Evolutionary conservation across 179 eudicot genomes (phyloP).

Genomic region (Beta corolliflora): DNA sequence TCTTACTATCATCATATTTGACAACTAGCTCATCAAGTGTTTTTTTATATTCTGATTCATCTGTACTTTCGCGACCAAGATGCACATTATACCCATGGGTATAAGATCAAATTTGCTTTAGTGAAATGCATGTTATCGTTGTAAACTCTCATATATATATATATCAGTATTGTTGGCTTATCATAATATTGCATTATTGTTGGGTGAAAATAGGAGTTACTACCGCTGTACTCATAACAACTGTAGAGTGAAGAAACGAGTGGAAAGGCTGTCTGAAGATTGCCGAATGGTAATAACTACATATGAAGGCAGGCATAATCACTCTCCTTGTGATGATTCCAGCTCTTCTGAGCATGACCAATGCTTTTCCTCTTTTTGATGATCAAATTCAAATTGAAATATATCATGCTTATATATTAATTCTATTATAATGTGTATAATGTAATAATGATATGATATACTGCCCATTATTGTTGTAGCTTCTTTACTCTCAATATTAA

Average conservation of each 20-base stretch:
- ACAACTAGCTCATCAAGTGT: too few relatives aligned
- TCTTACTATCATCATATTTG: too few relatives aligned
- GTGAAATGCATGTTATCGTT: too few relatives aligned
- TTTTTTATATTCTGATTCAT: too few relatives aligned
- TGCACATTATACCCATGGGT: too few relatives aligned
- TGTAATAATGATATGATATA: background rate
- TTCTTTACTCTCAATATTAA: background rate
- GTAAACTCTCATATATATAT: too few relatives aligned
- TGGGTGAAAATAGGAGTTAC: conserved; percentile 35
- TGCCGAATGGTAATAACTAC: conserved; percentile 52
- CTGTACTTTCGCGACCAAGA: too few relatives aligned
- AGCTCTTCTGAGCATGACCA: conserved; percentile 38
- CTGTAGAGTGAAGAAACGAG: conserved; percentile 51
- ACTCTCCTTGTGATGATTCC: conserved; percentile 44
- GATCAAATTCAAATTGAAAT: background rate
- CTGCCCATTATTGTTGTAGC: background rate
- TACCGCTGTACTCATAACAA: conserved; percentile 48
- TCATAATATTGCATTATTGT: too few relatives aligned
- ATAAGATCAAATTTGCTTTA: too few relatives aligned
- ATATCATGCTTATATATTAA: background rate
- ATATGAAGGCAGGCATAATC: conserved; percentile 51
- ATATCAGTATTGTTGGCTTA: background rate
- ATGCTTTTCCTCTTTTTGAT: conserved; percentile 36
- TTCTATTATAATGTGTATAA: background rate
- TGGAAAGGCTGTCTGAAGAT: conserved; percentile 48